Base-by-base conservation (phyloP, 1,139 yeast genomes). In the Geotrichum histeridarum region DNA sequence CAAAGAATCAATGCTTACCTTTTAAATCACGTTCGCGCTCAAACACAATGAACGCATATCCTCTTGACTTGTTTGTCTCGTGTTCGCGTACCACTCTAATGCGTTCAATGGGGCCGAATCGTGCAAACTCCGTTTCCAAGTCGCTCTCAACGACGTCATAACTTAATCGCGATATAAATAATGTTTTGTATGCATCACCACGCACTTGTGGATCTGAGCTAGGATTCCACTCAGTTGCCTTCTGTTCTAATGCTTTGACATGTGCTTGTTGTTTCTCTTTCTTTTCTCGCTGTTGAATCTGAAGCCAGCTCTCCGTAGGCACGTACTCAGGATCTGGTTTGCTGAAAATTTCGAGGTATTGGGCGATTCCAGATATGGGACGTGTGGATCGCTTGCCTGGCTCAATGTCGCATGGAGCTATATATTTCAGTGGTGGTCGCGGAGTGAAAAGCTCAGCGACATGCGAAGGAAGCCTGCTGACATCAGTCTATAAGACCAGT, bases 1-100 rank as follows among this genome's bases (percentile, higher is more conserved):
- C 55, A 50, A 63, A 66, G 5, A 17, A 22, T 22, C 18, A n/a
- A 38, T 68, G 59, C 49, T 18, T 42, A 50, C 54, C 53, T 57
- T 75, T 77, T 59, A 86, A 85, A 62, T 80, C 86, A 15, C 69
- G 64, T 54, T 79, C 85, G 48, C 76, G 73, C 63, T 80, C 84
- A 68, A 80, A 91, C 4, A 85, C 84, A 1, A 91, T 74, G 67
- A 93, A 93, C 1, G 87, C 98, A 66, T 93, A 93, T 0, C 98
- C 98, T 57, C 82, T 73, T 0, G 94, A 80, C 59, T 79, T 78
- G 33, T 79, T 79, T 0, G 74, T 64, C 1, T 64, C 66, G 45
- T 70, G 72, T 63, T 86, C 86, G 59, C 88, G 71, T 0, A 90
- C 86, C 2, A 90, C 77, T 30, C 91, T 73, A 1, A 84, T 74